These are phyloP conservation scores for Aspergillus nomiae DNA, from an alignment of 2,329 filamentous ascomycete genomes.

Conservation along the genomic window DNA sequence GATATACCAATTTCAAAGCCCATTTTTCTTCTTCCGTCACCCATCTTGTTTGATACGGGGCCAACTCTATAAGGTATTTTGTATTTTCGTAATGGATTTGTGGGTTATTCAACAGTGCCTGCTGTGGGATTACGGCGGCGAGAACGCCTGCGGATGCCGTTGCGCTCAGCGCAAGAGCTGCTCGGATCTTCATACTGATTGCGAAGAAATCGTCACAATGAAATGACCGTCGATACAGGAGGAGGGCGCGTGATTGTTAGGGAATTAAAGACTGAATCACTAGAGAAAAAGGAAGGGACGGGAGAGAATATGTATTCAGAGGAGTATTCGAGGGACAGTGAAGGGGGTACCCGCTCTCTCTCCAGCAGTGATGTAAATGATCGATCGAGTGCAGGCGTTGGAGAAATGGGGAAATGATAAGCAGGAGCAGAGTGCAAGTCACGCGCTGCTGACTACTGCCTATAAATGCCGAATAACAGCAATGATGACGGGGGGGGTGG, in stretches of 20 bases:
- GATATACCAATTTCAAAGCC: conserved; percentile 75
- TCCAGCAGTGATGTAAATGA: not conserved
- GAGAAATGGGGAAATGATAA: not conserved
- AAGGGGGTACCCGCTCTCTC: not conserved
- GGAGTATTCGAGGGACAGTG: not conserved
- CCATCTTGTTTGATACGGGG: conserved; percentile 80
- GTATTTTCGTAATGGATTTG: conserved; percentile 43
- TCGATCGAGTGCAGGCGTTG: not conserved
- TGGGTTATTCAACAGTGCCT: conserved; percentile 29
- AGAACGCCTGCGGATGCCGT: conserved; percentile 34
- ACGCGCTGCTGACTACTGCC: not conserved
- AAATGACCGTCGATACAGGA: not conserved
- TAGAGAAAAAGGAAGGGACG: not conserved
- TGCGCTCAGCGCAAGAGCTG: conserved; percentile 37
- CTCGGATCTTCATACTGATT: conserved; percentile 39
- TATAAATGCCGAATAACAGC: not conserved
- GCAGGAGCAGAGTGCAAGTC: not conserved
- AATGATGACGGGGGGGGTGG: not conserved
- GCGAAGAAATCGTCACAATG: not conserved
- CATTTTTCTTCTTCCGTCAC: conserved; percentile 96
- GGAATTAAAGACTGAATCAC: not conserved
- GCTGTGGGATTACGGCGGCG: conserved; percentile 35
- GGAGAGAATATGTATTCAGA: not conserved
- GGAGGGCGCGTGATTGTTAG: not conserved
- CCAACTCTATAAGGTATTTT: conserved; percentile 77